These are phyloP conservation scores for Candida parachauliodes DNA, from an alignment of 805 yeast species.

Conservation along the genomic window DNA sequence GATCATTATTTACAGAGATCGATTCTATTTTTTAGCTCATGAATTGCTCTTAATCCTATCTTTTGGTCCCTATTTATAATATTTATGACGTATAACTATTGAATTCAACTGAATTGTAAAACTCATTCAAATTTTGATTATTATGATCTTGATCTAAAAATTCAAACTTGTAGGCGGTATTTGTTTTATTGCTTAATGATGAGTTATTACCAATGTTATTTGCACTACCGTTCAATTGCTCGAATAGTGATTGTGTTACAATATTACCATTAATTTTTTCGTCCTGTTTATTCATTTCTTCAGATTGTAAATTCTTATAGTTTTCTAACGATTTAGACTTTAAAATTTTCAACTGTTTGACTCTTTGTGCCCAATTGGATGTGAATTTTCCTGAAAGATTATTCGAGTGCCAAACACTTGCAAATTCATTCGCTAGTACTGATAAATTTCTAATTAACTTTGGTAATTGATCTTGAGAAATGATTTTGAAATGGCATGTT, in stretches of 20 bases:
- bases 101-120: constrained; percentile 27
- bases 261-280: constrained; percentile 10
- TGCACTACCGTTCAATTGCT: constrained; percentile 6
- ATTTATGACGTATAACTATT: constrained; percentile 24
- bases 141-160: constrained; percentile 14
- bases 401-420: constrained; percentile 67
- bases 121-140: constrained; percentile 9
- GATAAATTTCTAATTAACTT: constrained; percentile 64
- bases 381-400: constrained; percentile 40
- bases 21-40: too few relatives aligned
- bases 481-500: constrained; percentile 69
- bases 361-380: constrained; percentile 67
- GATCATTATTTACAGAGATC: too few relatives aligned
- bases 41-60: too few relatives aligned
- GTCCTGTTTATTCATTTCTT: constrained; percentile 12
- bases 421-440: constrained; percentile 64
- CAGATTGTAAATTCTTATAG: constrained; percentile 23
- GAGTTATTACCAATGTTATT: neutral
- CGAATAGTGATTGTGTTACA: constrained; percentile 28
- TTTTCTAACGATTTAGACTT: constrained; percentile 23
- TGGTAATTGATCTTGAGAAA: constrained; percentile 58
- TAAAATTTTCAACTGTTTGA: constrained; percentile 47
- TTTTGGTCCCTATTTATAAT: too few relatives aligned
- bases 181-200: neutral
- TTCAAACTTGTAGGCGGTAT: constrained; percentile 17